phyloP scores from a whole-genome alignment of 2,329 filamentous ascomycete genomes.

The Colletotrichum tofieldiae region DNA sequence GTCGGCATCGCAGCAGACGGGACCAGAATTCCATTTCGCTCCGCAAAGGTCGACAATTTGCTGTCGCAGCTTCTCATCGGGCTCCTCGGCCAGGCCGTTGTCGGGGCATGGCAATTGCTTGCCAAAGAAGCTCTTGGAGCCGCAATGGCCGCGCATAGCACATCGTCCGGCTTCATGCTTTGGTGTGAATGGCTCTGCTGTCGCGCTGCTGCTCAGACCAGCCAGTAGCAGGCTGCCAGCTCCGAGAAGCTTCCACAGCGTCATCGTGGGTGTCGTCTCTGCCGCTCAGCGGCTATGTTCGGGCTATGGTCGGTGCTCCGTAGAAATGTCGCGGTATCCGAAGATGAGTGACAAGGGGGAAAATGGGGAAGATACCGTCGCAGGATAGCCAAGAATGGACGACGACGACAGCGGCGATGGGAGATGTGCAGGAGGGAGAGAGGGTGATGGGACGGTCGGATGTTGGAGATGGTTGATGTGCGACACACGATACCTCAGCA shows the following conservation, averaged over 20 bases:
- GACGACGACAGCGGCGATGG: slow-evolving; percentile 1
- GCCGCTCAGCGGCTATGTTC: slow-evolving; percentile 38
- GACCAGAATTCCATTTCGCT: slow-evolving; percentile 84
- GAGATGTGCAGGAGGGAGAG: background rate
- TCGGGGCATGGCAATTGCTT: slow-evolving; percentile 93
- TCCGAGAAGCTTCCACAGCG: slow-evolving; percentile 49
- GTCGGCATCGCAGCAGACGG: slow-evolving; percentile 87
- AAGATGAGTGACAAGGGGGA: background rate
- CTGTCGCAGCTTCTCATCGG: slow-evolving; percentile 79
- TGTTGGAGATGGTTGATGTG: slow-evolving; percentile 18
- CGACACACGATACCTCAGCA: slow-evolving; percentile 17
- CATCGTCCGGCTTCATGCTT: slow-evolving; percentile 91
- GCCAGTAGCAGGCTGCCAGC: slow-evolving; percentile 51
- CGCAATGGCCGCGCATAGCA: slow-evolving; percentile 92
- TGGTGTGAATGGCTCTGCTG: slow-evolving; percentile 59
- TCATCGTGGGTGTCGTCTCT: slow-evolving; percentile 29
- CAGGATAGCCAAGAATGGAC: background rate
- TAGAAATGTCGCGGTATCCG: background rate
- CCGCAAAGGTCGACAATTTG: slow-evolving; percentile 91
- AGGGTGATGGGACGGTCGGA: slow-evolving; percentile 21
- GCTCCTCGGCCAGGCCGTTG: slow-evolving; percentile 85
- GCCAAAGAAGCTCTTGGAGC: slow-evolving; percentile 91
- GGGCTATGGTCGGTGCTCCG: background rate
- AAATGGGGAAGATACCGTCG: background rate
- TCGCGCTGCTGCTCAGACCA: slow-evolving; percentile 43